Conservation (phyloP, 2,329 filamentous ascomycete genomes). For the Phaeosphaeriaceae sp. region DNA sequence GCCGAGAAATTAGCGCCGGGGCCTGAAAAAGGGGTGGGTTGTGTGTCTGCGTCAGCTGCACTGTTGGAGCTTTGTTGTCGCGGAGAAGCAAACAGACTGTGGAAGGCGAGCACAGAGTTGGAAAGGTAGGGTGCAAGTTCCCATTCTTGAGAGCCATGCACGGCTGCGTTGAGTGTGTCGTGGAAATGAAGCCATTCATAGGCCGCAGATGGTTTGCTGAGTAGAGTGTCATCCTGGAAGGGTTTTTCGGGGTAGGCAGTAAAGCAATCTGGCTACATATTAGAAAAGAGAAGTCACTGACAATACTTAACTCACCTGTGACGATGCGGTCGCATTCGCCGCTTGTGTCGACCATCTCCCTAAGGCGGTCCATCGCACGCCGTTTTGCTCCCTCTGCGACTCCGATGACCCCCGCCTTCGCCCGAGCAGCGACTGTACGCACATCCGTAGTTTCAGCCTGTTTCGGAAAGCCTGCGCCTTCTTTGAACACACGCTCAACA, state of each 20-base stretch:
- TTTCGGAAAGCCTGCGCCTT: constrained; percentile 78
- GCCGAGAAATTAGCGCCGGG: constrained; percentile 82
- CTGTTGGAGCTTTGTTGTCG: constrained; percentile 53
- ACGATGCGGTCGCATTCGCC: constrained; percentile 81
- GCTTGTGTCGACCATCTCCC: constrained; percentile 78
- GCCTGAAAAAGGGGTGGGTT: constrained; percentile 76
- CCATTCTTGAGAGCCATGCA: constrained; percentile 90
- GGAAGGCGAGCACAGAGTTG: constrained; percentile 86
- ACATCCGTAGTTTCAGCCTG: constrained; percentile 57
- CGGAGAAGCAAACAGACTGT: constrained; percentile 82
- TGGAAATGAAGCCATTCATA: constrained; percentile 98
- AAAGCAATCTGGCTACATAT: constrained; percentile 69
- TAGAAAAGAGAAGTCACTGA: constrained; percentile 5
- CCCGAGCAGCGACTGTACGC: constrained; percentile 60
- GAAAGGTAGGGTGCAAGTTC: constrained; percentile 87
- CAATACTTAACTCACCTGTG: constrained; percentile 52
- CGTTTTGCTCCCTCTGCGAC: constrained; percentile 77
- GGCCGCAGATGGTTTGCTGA: constrained; percentile 83
- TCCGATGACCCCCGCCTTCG: constrained; percentile 58
- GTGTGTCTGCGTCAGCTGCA: constrained; percentile 47
- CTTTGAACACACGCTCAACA: constrained; percentile 77
- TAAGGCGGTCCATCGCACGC: constrained; percentile 72
- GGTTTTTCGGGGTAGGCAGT: constrained; percentile 83
- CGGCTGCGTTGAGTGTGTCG: constrained; percentile 77
- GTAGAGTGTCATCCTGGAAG: constrained; percentile 90